These are phyloP conservation scores for Scorias spongiosa DNA, from an alignment of 2,329 filamentous ascomycete species.

Conservation along the genomic window DNA sequence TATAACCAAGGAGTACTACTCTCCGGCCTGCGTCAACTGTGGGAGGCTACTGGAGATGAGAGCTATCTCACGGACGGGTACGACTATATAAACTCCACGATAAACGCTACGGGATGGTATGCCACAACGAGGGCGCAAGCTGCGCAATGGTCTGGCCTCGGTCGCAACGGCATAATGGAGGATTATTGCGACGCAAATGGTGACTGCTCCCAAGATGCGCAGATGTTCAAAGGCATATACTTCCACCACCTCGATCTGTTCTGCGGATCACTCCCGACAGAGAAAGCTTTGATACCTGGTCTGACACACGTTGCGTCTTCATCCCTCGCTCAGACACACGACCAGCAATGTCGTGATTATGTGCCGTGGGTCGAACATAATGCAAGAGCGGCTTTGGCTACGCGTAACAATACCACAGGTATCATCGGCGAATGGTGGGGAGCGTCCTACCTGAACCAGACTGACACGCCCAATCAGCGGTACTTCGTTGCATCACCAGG, in stretches of 20 bases:
- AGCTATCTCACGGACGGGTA: slow-evolving; percentile 70
- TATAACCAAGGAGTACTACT: slow-evolving; percentile 92
- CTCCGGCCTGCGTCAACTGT: slow-evolving; percentile 67
- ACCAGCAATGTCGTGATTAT: slow-evolving; percentile 49
- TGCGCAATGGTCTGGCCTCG: slow-evolving; percentile 54
- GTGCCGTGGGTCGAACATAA: slow-evolving; percentile 66
- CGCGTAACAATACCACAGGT: slow-evolving; percentile 49
- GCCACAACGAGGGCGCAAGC: slow-evolving; percentile 4
- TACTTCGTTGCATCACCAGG: slow-evolving; percentile 22
- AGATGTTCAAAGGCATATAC: slow-evolving; percentile 92
- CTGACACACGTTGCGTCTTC: slow-evolving; percentile 27
- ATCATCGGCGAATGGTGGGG: slow-evolving; percentile 82
- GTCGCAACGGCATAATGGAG: slow-evolving; percentile 65
- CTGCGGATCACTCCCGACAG: slow-evolving; percentile 47
- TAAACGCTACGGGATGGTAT: slow-evolving; percentile 63
- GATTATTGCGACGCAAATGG: slow-evolving; percentile 66
- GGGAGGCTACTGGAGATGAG: slow-evolving; percentile 57
- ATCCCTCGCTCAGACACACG: slow-evolving; percentile 32
- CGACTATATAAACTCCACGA: slow-evolving; percentile 53
- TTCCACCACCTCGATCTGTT: slow-evolving; percentile 79
- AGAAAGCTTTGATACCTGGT: slow-evolving; percentile 27
- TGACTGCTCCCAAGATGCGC: slow-evolving; percentile 65
- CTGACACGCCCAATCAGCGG: slow-evolving; percentile 7
- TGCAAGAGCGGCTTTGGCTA: slow-evolving; percentile 54
- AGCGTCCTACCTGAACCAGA: slow-evolving; percentile 7